These are phyloP conservation scores for Corylus heterophylla DNA, from an alignment of 306 rosid species.

Conservation along the genomic window DNA sequence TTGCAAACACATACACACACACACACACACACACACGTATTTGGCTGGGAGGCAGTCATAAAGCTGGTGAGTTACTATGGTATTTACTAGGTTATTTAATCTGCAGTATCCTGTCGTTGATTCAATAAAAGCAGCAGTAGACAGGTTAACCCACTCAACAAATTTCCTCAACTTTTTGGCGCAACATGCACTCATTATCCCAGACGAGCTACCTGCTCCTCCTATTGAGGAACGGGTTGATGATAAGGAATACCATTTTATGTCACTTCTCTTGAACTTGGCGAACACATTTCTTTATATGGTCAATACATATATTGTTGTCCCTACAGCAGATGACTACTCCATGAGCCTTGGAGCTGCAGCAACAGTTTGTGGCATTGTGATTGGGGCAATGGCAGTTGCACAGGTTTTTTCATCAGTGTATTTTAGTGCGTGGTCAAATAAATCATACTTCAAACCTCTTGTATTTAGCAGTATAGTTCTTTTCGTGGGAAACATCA, in stretches of 20 bases:
- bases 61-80: constrained; percentile 15
- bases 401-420: constrained; percentile 98
- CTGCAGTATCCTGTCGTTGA: constrained; percentile 89
- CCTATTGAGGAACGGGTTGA: constrained; percentile 66
- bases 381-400: constrained; percentile 98
- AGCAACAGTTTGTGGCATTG: constrained; percentile 95
- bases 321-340: constrained; percentile 99
- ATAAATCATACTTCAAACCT: constrained; percentile 88
- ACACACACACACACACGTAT: background rate
- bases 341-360: constrained; percentile 97
- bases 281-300: constrained; percentile 93
- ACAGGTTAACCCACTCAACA: constrained; percentile 83
- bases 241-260: constrained; percentile 73
- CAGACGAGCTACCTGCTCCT: constrained; percentile 74
- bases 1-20: background rate
- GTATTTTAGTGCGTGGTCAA: constrained; percentile 99
- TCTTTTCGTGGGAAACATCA: constrained; percentile 68
- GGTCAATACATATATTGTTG: constrained; percentile 97
- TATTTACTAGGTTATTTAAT: constrained; percentile 26
- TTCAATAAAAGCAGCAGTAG: constrained; percentile 86
- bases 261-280: constrained; percentile 86
- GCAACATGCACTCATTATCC: constrained; percentile 97
- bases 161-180: constrained; percentile 92
- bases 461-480: constrained; percentile 90
- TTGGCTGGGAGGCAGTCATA: constrained; percentile 15